Base-by-base conservation (phyloP, 2,329 filamentous ascomycete species). In the Ciborinia camelliae region DNA sequence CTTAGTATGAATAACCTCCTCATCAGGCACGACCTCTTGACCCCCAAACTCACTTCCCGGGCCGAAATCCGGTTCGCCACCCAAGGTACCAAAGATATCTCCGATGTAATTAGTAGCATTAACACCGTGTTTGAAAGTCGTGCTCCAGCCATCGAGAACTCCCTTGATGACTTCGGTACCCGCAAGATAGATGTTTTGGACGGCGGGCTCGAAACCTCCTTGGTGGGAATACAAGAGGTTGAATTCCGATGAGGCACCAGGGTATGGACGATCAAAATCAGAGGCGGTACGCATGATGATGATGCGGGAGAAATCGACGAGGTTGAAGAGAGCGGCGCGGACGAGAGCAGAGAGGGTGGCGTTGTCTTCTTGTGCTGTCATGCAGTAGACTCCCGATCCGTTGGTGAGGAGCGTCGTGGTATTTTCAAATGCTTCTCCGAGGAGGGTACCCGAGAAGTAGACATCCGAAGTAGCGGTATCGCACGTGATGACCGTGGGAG, bases 301-400 rank as follows among this genome's bases (percentile, higher is more conserved):
- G 67, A 89, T 81, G 3, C 89, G 82, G 6, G 79, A 75, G 75
- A 89, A 91, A 73, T 91, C 89, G 4, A 87, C 82, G 5, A 85
- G 72, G 2, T 83, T 60, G 62, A 45, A 51, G 28, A 83, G 76
- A 0, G 86, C 83, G 1, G 82, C 82, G 15, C 89, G 82, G 26
- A 90, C 75, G 35, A 91, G 77, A 6, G 84, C 87, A 70, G 89
- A 87, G 0, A 91, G 81, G 0, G 83, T 84, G 0, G 88, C 89
- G 70, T 87, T 90, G 73, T 91, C 89, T 75, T 91, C 89, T 74
- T 91, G 88, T 0, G 88, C 88, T 1, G 83, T 89, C 76, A 87
- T 85, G 77, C 89, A 91, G 77, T 91, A 91, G 7, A 80, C 75
- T 0, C 86, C 87, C 0, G 82, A 84, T 4, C 87, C 87, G 71